Conservation (phyloP, 148 eudicot genomes). For the Heliosperma pusillum region DNA sequence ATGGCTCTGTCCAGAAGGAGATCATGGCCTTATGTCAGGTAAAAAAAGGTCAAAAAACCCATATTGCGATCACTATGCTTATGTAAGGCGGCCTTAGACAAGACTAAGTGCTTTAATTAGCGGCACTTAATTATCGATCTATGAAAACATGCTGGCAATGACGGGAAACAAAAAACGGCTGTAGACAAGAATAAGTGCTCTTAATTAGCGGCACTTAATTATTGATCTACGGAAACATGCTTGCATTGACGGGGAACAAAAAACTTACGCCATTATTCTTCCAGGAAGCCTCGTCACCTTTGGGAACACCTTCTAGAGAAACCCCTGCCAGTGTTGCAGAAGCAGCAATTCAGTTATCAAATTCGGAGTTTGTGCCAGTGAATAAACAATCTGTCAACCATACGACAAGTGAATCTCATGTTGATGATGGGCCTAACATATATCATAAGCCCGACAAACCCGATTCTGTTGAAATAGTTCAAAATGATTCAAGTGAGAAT, state of each 20-base stretch:
- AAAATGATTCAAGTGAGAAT: slow-evolving; percentile 37
- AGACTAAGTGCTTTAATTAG: neutral
- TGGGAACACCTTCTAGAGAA: slow-evolving; percentile 33
- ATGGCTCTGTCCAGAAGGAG: neutral
- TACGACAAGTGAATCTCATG: slow-evolving; percentile 38
- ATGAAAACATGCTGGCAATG: slow-evolving; percentile 50
- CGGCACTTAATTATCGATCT: slow-evolving; percentile 14
- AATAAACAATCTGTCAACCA: slow-evolving; percentile 25
- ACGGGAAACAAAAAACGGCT: slow-evolving; percentile 29
- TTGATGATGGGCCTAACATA: slow-evolving; percentile 32
- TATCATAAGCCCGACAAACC: slow-evolving; percentile 26
- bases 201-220: slow-evolving; percentile 6
- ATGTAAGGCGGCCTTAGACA: neutral
- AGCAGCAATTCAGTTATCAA: slow-evolving; percentile 33
- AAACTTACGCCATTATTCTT: slow-evolving; percentile 32
- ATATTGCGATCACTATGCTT: no score
- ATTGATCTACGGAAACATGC: slow-evolving; percentile 43
- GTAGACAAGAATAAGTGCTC: neutral
- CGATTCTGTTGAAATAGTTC: slow-evolving; percentile 34
- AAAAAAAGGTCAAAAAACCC: no score
- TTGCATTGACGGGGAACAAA: slow-evolving; percentile 37
- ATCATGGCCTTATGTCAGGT: neutral
- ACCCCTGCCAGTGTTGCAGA: slow-evolving; percentile 27
- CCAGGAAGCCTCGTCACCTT: slow-evolving; percentile 42
- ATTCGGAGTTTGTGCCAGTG: slow-evolving; percentile 44